A percentile compares a stretch with the other conserved stretches of the same genome.
phyloP scores from a whole-genome alignment of 2,329 filamentous ascomycete genomes.

The Penicillium sp. region DNA sequence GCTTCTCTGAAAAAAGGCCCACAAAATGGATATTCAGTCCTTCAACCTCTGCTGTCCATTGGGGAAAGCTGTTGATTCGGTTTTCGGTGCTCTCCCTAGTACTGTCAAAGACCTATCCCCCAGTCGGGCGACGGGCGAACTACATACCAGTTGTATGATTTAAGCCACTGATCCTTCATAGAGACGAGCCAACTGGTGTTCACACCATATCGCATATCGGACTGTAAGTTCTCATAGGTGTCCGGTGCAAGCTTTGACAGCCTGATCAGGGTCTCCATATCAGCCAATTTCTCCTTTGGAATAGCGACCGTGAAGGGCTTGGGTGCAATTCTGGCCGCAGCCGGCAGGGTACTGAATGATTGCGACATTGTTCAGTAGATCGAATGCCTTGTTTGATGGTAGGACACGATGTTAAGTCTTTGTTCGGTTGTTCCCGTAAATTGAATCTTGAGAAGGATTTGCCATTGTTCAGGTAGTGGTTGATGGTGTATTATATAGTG shows the following conservation, averaged over 20 bases:
- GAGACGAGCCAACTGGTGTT: slow-evolving; percentile 52
- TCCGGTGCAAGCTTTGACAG: slow-evolving; percentile 54
- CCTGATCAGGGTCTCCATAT: slow-evolving; percentile 53
- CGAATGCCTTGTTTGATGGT: background rate
- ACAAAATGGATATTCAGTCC: slow-evolving; percentile 54
- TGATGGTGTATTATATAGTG: background rate
- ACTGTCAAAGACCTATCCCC: slow-evolving; percentile 12
- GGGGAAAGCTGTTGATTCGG: slow-evolving; percentile 56
- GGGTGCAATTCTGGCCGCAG: slow-evolving; percentile 40
- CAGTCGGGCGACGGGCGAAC: background rate
- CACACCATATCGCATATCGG: slow-evolving; percentile 51
- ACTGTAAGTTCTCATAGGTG: slow-evolving; percentile 54
- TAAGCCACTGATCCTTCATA: slow-evolving; percentile 50
- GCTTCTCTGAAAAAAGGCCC: slow-evolving; percentile 53
- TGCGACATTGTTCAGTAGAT: slow-evolving; percentile 25
- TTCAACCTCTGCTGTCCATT: slow-evolving; percentile 52
- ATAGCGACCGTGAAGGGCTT: slow-evolving; percentile 51
- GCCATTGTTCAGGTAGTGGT: background rate
- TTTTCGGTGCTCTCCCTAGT: slow-evolving; percentile 41
- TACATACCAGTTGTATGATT: slow-evolving; percentile 53
- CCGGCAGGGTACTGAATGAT: slow-evolving; percentile 39
- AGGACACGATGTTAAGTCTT: background rate
- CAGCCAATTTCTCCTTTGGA: slow-evolving; percentile 49
- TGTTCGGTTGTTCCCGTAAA: background rate
- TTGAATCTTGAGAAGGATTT: background rate